Evolutionary conservation across 2,329 filamentous ascomycete genomes (phyloP).

Genomic region (Neonectria sp.): DNA sequence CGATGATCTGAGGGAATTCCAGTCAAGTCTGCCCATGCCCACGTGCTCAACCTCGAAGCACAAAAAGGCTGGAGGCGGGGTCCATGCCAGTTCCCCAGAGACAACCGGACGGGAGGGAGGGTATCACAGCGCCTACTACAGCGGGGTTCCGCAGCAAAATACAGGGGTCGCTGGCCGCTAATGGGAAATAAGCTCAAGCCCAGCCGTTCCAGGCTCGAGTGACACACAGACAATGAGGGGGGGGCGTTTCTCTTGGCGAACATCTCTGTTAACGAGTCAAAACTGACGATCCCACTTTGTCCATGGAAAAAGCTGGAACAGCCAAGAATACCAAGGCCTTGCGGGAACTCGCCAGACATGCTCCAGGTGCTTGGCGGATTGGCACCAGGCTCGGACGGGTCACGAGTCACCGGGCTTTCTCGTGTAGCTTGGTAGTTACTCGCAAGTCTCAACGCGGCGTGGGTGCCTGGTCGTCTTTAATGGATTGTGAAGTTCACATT

Average conservation of each 20-base stretch:
- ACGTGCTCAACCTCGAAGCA: constrained; percentile 14
- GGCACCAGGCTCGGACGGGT: neutral
- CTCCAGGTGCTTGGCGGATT: neutral
- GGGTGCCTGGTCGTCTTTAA: neutral
- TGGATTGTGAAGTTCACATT: neutral
- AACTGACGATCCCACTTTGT: neutral
- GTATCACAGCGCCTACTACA: constrained; percentile 1
- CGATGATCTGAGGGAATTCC: neutral
- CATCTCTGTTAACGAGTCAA: neutral
- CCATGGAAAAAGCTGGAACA: neutral
- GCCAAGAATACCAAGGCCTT: neutral
- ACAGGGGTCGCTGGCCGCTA: neutral
- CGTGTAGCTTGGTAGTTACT: neutral
- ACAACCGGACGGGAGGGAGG: neutral
- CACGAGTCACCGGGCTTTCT: neutral
- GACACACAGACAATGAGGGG: neutral
- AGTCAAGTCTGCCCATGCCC: neutral
- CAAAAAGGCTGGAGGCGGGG: constrained; percentile 12
- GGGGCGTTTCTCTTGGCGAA: neutral
- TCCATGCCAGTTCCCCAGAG: neutral
- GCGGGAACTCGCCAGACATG: neutral
- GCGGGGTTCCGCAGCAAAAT: neutral
- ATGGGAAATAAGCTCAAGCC: constrained; percentile 1
- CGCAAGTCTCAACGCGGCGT: neutral
- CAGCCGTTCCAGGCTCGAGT: neutral